Evolutionary conservation across 2,329 filamentous ascomycete species (phyloP).

Genomic region (Alternaria burnsii): DNA sequence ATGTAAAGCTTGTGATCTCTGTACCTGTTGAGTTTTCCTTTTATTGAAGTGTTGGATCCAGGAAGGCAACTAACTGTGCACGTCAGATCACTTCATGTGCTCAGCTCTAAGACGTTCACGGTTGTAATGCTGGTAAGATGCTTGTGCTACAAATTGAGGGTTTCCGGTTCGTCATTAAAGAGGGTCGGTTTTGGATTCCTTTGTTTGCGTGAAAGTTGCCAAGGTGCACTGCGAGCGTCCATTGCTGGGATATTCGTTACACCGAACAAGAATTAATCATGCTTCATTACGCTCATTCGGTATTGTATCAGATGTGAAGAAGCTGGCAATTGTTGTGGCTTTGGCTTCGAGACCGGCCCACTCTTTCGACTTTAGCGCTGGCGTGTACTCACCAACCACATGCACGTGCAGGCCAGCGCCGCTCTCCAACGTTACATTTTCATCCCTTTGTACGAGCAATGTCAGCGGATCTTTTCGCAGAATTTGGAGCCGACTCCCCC

Average conservation of each 20-base stretch:
- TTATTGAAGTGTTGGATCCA: no score
- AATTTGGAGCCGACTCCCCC: slow-evolving; percentile 37
- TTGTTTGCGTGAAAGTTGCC: no score
- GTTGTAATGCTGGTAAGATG: no score
- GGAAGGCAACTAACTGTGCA: no score
- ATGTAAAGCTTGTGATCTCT: no score
- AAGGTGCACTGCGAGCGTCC: background rate
- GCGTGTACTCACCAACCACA: slow-evolving; percentile 20
- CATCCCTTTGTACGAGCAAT: slow-evolving; percentile 25
- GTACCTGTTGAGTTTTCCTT: no score
- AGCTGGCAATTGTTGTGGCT: background rate
- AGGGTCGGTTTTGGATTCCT: no score
- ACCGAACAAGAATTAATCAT: background rate
- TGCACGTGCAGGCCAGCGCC: slow-evolving; percentile 13
- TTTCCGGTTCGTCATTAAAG: no score
- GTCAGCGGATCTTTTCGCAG: slow-evolving; percentile 50
- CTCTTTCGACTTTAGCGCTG: slow-evolving; percentile 28
- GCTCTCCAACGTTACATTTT: slow-evolving; percentile 15
- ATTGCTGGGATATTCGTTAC: background rate
- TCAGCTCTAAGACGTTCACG: no score
- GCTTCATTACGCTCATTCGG: background rate
- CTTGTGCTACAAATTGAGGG: no score
- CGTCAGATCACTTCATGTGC: no score
- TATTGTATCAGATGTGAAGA: background rate
- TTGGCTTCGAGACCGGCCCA: slow-evolving; percentile 6